Base-by-base conservation (phyloP, 805 yeast species). In the Cyberlindnera meyerae region DNA sequence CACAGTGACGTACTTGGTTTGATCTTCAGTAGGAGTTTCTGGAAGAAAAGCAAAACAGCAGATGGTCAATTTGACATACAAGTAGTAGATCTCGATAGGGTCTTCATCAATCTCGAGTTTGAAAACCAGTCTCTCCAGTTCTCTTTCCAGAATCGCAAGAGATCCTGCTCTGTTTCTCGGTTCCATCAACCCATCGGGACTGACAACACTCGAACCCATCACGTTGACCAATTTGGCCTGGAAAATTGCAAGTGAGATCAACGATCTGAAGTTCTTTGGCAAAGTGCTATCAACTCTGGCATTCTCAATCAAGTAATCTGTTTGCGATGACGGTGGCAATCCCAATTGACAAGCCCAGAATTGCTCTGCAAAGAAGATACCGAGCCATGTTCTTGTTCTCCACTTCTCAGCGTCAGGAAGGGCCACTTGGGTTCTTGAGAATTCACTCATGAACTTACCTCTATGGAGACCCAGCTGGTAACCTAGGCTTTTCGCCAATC, bases 351-450 rank as follows among this genome's bases (percentile, higher is more conserved):
- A 82, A 4, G 95, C 81, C 93, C 96, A 85, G 53, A 87, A 82
- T 49, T 88, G 94, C 55, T 88, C 96, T 31, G 86, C 71, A 53
- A 88, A 82, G 58, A 83, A 89, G 4, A 85, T 82, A 3, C 90
- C 88, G 20, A 87, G 63, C 97, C 97, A 89, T 1, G 95, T 77
- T 48, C 96, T 68, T 1, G 96, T 87, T 58, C 97, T 72, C 97
- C 96, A 89, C 53, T 79, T 80, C 49, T 86, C 96, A 5, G 96
- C 90, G 60, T 89, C 87, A 0, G 90, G 90, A 60, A 88, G 68
- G 17, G 85, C 75, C 5, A 83, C 93, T 55, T 89, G 97, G 21
- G 90, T 84, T 52, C 97, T 70, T 6, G 94, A 81, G 49, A 89
- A 89, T 53, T 89, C 97, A 44, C 82, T 77, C 47, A 89, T 86